These are phyloP conservation scores for Senna siamea DNA, from an alignment of 306 rosid species.

Conservation along the genomic window DNA sequence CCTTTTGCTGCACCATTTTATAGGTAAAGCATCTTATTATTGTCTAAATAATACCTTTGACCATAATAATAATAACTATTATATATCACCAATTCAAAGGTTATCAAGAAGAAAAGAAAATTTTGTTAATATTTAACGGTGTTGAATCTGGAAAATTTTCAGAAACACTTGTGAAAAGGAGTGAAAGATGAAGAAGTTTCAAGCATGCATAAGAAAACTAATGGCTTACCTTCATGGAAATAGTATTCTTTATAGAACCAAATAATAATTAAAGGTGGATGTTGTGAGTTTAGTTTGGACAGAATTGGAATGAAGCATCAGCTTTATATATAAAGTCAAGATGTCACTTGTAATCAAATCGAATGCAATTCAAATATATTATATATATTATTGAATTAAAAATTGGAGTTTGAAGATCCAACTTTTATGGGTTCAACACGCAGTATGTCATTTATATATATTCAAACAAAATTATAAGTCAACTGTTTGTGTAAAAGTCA, in stretches of 20 bases:
- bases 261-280: not conserved
- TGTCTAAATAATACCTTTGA: no score
- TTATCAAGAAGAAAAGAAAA: no score
- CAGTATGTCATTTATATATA: not conserved
- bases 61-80: no score
- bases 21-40: not conserved
- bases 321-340: no score
- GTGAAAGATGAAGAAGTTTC: not conserved
- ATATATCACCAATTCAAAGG: no score
- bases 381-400: not conserved
- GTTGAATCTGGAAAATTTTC: not conserved
- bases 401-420: constrained; percentile 1
- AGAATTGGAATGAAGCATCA: not conserved
- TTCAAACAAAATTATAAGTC: not conserved
- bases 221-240: constrained; percentile 1
- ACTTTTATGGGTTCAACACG: not conserved
- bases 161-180: not conserved
- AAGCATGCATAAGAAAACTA: not conserved
- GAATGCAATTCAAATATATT: no score
- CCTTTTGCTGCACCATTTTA: constrained; percentile 51
- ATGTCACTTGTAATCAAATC: no score
- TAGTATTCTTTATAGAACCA: not conserved
- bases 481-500: not conserved
- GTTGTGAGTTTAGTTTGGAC: not conserved
- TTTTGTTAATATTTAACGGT: not conserved